Base-by-base conservation (phyloP, 2,329 filamentous ascomycete genomes). In the Elsinoe ampelina region DNA sequence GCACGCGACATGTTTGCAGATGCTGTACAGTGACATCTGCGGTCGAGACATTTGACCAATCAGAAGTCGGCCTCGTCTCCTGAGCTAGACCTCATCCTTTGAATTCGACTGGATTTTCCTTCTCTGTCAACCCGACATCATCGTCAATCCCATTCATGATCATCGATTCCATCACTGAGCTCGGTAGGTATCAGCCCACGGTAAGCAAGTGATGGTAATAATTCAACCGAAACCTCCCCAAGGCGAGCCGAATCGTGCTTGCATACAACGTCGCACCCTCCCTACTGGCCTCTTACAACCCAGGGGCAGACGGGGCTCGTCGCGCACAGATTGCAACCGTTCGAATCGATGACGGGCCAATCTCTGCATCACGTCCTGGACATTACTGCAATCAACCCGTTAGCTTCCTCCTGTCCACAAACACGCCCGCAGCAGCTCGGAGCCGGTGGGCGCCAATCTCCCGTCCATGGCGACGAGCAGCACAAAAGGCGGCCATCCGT, bases 331-430 rank as follows among this genome's bases (percentile, higher is more conserved):
- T 48, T 30, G 13, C 41, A 41, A 39, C 22, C 41, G 41, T 42
- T 42, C 17, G n/a, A 56, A 32, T 56, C 54, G 54, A 56, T 47
- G 34, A 35, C 26, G 20, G 41, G 17, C 30, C 54, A 56, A 56
- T 56, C 54, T 56, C 54, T 56, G 38, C 42, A 35, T 35, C 48
- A 45, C 20, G 38, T 56, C 26, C n/a, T 17, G 47, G 41, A 56
- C 54, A 56, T 56, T 56, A 35, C 54, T 26, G 54, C 54, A 56
- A 56, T 56, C 54, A 56, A 56, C 54, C 54, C 54, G 54, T 56
- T 56, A 17, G 30, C 38, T 30, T 30, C 54, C 54, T 56, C 54
- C 54, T 56, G 42, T 56, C 54, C 54, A 56, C 54, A 56, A 56
- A 56, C 54, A 56, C 32, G 39, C 54, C 54, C 22, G 26, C 36